Evolutionary conservation across 768 basidiomycete species (phyloP).

Genomic region (Hygrophorus russula): DNA sequence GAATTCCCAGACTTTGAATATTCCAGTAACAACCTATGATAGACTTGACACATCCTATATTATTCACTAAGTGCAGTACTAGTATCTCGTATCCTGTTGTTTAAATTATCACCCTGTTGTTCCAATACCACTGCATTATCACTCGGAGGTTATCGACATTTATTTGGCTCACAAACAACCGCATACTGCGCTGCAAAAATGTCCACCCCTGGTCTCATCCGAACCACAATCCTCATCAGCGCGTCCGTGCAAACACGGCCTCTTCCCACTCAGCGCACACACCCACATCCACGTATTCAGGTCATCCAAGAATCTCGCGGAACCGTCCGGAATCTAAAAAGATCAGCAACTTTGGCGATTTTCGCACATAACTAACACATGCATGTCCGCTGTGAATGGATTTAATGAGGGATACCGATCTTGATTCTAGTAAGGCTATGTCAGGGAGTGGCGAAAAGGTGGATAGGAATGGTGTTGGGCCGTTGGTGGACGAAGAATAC

Average conservation of each 20-base stretch:
- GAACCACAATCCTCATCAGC: not conserved
- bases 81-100: not conserved
- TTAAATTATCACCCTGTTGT: no score
- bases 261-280: not conserved
- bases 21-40: constrained; percentile 17
- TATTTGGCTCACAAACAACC: not conserved
- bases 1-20: constrained; percentile 79
- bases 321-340: constrained; percentile 57
- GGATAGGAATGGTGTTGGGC: not conserved
- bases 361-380: not conserved
- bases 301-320: constrained; percentile 44
- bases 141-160: no score
- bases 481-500: constrained; percentile 14
- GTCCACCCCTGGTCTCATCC: not conserved
- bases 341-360: constrained; percentile 30
- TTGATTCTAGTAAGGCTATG: no score
- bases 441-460: no score
- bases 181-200: not conserved
- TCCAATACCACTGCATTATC: no score
- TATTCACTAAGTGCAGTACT: not conserved
- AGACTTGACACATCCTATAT: not conserved
- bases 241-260: not conserved
- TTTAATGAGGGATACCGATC: no score
- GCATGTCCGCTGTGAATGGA: no score
- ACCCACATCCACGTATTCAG: not conserved